These are phyloP conservation scores for Lachancea meyersii DNA, from an alignment of 805 yeast genomes.

Conservation along the genomic window DNA sequence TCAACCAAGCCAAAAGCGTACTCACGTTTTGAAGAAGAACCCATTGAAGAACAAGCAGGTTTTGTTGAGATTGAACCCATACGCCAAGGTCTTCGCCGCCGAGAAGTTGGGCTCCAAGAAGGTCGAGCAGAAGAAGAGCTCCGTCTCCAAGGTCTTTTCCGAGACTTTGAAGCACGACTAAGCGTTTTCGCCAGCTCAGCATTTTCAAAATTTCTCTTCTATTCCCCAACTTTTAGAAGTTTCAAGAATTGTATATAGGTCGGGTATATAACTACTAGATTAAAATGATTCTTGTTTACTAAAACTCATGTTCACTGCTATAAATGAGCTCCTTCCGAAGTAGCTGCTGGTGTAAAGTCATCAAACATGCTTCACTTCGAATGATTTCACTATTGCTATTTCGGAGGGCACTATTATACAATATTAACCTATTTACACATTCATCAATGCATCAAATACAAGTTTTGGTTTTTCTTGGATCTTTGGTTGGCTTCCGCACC, in stretches of 20 bases:
- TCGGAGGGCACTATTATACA: conserved; percentile 1
- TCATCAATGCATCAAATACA: conserved; percentile 62
- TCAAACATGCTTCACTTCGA: background rate
- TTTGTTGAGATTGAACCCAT: conserved; percentile 97
- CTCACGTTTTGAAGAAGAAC: conserved; percentile 97
- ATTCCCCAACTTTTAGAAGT: conserved; percentile 1
- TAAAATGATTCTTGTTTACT: background rate
- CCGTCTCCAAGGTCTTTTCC: conserved; percentile 67
- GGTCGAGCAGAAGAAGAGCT: conserved; percentile 58
- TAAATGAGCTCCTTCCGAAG: too few species aligned
- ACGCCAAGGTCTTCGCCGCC: conserved; percentile 94
- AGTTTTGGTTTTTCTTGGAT: conserved; percentile 51
- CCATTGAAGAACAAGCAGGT: conserved; percentile 99
- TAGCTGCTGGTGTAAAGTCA: too few species aligned
- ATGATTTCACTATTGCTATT: background rate
- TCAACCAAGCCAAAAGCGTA: conserved; percentile 86
- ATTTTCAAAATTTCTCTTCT: background rate
- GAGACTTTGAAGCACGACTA: conserved; percentile 61
- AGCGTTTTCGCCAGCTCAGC: conserved; percentile 16
- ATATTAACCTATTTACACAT: conserved; percentile 1
- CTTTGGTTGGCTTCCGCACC: conserved; percentile 46
- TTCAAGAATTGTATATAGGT: background rate
- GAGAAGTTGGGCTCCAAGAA: conserved; percentile 83
- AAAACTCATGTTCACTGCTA: background rate
- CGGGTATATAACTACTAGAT: background rate